phyloP scores from a whole-genome alignment of 192 early-diverging fungal genomes.

The Coemansia sp. region DNA sequence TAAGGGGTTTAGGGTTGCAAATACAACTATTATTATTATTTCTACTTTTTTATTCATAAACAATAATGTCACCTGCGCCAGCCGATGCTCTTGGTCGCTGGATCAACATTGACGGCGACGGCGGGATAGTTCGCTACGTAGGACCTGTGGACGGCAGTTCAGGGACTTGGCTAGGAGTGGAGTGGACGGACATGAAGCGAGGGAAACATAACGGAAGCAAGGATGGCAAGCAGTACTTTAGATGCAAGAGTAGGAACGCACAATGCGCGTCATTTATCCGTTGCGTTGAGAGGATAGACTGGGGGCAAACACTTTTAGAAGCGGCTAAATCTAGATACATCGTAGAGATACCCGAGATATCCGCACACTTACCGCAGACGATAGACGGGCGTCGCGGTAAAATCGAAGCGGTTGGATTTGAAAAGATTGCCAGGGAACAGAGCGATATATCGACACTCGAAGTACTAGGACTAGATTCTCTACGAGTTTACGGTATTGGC shows the following conservation, averaged over 20 bases:
- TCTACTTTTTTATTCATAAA: not conserved
- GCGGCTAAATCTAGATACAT: conserved; percentile 31
- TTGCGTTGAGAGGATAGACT: conserved; percentile 27
- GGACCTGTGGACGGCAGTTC: conserved; percentile 37
- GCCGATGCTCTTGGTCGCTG: conserved; percentile 24
- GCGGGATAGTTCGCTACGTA: conserved; percentile 49
- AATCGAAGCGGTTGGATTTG: conserved; percentile 39
- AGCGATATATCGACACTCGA: conserved; percentile 8
- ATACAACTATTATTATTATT: no score
- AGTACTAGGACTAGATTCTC: conserved; percentile 20
- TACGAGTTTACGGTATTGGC: conserved; percentile 1
- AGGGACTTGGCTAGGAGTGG: conserved; percentile 54
- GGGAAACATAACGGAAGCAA: conserved; percentile 54
- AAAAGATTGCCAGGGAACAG: conserved; percentile 26
- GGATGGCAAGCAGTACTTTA: not conserved
- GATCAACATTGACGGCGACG: conserved; percentile 35
- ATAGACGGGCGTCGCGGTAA: conserved; percentile 43
- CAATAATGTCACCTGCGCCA: not conserved
- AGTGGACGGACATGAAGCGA: conserved; percentile 38
- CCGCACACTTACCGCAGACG: not conserved
- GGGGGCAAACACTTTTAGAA: conserved; percentile 28
- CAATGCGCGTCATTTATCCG: conserved; percentile 39
- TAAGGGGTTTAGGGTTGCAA: no score
- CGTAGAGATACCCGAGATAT: not conserved
- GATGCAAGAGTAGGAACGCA: not conserved